Conservation (phyloP, 306 rosid genomes). For the Sphenostylis stenocarpa region DNA sequence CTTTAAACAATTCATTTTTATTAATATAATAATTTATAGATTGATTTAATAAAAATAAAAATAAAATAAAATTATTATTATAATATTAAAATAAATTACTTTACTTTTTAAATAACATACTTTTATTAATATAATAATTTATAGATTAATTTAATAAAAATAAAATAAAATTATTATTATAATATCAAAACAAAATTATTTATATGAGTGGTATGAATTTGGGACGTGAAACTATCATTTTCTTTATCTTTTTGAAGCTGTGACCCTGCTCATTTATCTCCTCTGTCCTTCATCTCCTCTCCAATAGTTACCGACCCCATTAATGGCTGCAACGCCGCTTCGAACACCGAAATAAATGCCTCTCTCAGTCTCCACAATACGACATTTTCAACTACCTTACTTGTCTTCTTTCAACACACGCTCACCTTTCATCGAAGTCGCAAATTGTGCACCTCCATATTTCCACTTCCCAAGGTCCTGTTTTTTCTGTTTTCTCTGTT, state of each 20-base stretch:
- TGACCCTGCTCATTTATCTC: slow-evolving; percentile 5
- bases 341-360: slow-evolving; percentile 33
- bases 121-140: too few relatives aligned
- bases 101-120: too few relatives aligned
- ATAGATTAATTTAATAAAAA: too few relatives aligned
- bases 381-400: slow-evolving; percentile 46
- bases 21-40: too few relatives aligned
- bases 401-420: slow-evolving; percentile 12
- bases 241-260: background rate
- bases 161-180: too few relatives aligned
- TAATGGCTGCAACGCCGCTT: slow-evolving; percentile 39
- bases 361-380: slow-evolving; percentile 31
- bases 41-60: too few relatives aligned
- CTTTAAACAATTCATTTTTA: too few relatives aligned
- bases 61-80: too few relatives aligned
- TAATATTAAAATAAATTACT: too few relatives aligned
- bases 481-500: slow-evolving; percentile 1
- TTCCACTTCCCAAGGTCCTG: slow-evolving; percentile 16
- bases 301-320: slow-evolving; percentile 33
- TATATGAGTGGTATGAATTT: too few relatives aligned
- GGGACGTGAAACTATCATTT: too few relatives aligned
- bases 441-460: background rate
- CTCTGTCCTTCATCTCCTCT: background rate
- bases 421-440: background rate
- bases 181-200: too few relatives aligned